Base-by-base conservation (phyloP, 2,329 filamentous ascomycete genomes). In the Amylocarpus encephaloides region DNA sequence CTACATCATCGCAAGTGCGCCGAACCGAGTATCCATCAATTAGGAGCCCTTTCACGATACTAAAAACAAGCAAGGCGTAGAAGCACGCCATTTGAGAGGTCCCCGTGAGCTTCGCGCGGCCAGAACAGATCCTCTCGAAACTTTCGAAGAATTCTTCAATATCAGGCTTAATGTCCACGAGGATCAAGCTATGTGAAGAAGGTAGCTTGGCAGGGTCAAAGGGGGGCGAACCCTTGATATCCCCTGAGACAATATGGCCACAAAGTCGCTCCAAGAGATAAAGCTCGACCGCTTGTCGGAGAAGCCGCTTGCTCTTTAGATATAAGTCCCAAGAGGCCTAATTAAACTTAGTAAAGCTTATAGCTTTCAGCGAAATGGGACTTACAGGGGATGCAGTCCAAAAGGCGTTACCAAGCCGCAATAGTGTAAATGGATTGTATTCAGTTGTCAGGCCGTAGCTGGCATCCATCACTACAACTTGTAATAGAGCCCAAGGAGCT, bases 251-350 rank as follows among this genome's bases (percentile, higher is more conserved):
- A 16, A 60, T 60, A 19, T 55, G 50, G 30, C 33, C n/a, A 22
- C 58, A 59, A 19, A 60, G 50, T 22, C 53, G 49, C 33, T 60
- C 58, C 1, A 60, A 47, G 5, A 60, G 47, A 30, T 60, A 58
- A 10, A 60, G 36, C 30, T 60, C 58, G 7, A 59, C 55, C 5
- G 58, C 49, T 50, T 60, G 58, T n/a, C 58, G 53, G 2, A 60
- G 48, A 6, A 60, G 38, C 15, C 36, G 19, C 42, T 53, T 59
- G 18, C 54, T 45, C 39, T 59, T 48, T 2, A 16, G 34, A 39
- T 52, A 60, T 29, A 60, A 36, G 2, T 60, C 53, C 54, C 56
- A 60, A 3, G 49, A 43, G 3, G 30, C 49, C 58, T 60, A 16
- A 5, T 34, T 1, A 11, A 35, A n/a, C 12, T 54, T 38, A 36